Evolutionary conservation across 768 basidiomycete genomes (phyloP).

Genomic region (Phlebiopsis gigantea): DNA sequence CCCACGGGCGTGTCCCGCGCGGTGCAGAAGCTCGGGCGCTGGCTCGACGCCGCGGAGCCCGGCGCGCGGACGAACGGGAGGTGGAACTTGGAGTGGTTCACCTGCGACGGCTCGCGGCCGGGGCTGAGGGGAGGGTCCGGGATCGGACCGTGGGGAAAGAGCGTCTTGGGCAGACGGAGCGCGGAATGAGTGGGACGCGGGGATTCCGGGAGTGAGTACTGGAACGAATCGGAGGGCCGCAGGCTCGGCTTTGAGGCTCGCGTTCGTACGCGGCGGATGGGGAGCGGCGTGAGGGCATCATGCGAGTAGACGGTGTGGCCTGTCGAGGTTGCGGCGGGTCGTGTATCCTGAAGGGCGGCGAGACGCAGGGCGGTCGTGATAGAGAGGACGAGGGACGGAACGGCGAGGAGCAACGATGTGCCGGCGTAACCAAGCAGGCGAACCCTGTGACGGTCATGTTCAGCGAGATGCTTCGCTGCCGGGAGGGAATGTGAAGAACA

Average conservation of each 20-base stretch:
- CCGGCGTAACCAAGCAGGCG: constrained; percentile 64
- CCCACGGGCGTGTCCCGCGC: constrained; percentile 1
- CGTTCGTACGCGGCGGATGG: constrained; percentile 12
- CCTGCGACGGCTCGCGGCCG: constrained; percentile 2
- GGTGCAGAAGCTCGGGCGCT: constrained; percentile 9
- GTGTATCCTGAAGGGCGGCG: constrained; percentile 16
- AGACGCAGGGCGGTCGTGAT: constrained; percentile 32
- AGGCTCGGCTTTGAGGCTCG: background rate
- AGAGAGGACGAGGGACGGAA: constrained; percentile 51
- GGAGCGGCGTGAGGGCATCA: constrained; percentile 29
- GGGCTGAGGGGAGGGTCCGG: background rate
- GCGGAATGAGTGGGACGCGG: background rate
- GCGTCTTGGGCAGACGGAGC: background rate
- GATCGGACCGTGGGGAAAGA: background rate
- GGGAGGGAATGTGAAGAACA: background rate
- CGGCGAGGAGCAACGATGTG: constrained; percentile 40
- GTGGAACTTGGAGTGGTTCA: constrained; percentile 9
- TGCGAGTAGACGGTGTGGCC: constrained; percentile 22
- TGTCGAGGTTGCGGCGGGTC: constrained; percentile 25
- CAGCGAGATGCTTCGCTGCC: background rate
- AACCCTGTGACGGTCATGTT: constrained; percentile 36
- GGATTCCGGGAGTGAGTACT: background rate
- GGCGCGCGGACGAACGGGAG: constrained; percentile 9
- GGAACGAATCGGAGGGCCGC: background rate
- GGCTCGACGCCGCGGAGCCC: constrained; percentile 9